Evolutionary conservation across 495 filamentous ascomycete species (phyloP).

Genomic region (Penicillium steckii): DNA sequence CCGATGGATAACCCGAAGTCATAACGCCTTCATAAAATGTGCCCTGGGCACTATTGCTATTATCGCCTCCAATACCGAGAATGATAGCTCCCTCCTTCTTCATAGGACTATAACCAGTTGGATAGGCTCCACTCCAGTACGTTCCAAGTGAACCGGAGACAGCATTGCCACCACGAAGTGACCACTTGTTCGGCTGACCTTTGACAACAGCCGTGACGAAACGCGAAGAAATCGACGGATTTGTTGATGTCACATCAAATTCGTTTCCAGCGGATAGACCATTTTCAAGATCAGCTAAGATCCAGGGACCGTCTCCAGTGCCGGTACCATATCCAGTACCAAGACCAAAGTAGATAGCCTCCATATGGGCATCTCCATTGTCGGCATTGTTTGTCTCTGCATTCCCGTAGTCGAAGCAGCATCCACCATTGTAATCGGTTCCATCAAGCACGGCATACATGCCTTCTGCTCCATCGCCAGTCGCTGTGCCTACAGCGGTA

Average conservation of each 20-base stretch:
- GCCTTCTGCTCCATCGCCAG: conserved; percentile 51
- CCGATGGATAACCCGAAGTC: conserved; percentile 57
- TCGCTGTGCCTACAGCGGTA: conserved; percentile 46
- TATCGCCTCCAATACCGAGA: conserved; percentile 57
- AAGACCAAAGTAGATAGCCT: conserved; percentile 58
- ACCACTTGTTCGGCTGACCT: conserved; percentile 49
- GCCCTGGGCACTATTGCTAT: conserved; percentile 53
- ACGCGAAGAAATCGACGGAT: conserved; percentile 46
- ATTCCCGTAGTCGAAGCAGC: conserved; percentile 64
- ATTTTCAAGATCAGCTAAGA: conserved; percentile 62
- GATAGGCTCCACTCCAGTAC: conserved; percentile 51
- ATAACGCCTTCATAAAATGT: conserved; percentile 62
- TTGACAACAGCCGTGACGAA: conserved; percentile 55
- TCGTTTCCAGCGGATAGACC: conserved; percentile 52
- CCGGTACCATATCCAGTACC: conserved; percentile 42
- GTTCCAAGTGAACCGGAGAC: conserved; percentile 52
- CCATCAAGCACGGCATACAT: conserved; percentile 61
- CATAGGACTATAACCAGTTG: conserved; percentile 57
- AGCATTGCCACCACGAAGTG: conserved; percentile 52
- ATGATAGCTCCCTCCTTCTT: conserved; percentile 58
- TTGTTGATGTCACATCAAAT: conserved; percentile 35
- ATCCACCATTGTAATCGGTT: conserved; percentile 54
- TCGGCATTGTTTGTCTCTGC: conserved; percentile 54
- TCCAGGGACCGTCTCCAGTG: conserved; percentile 53
- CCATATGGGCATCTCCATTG: conserved; percentile 59